Conservation (phyloP, 441 rosid genomes). For the Bruguiera hainesii region DNA sequence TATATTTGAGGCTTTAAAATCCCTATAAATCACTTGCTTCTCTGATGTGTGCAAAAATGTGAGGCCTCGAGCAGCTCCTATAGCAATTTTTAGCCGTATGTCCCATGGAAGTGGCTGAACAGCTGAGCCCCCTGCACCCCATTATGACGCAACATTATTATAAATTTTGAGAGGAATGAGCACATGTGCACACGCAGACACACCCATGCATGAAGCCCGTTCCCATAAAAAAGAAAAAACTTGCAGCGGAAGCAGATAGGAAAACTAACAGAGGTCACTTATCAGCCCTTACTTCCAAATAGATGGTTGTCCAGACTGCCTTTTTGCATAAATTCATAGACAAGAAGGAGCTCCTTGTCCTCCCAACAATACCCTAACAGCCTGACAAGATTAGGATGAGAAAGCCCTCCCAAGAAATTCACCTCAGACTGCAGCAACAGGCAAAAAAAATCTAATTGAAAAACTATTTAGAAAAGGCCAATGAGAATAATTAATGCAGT, state of each 20-base stretch:
- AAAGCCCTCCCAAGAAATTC: slow-evolving; percentile 72
- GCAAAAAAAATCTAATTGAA: background rate
- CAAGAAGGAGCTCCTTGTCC: slow-evolving; percentile 73
- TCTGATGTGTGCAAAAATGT: slow-evolving; percentile 71
- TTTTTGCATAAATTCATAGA: slow-evolving; percentile 86
- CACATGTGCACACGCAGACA: no score
- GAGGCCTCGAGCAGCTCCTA: slow-evolving; percentile 86
- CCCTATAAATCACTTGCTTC: slow-evolving; percentile 82
- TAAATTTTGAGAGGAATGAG: background rate
- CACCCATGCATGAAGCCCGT: no score
- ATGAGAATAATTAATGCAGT: no score
- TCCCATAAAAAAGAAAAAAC: background rate
- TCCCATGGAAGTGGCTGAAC: slow-evolving; percentile 84
- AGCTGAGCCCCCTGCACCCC: slow-evolving; percentile 58
- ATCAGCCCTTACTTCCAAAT: slow-evolving; percentile 64
- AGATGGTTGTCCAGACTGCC: slow-evolving; percentile 94
- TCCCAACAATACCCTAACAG: slow-evolving; percentile 81
- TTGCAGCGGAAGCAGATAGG: background rate
- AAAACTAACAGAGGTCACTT: slow-evolving; percentile 2
- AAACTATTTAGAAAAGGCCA: no score
- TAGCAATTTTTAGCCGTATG: slow-evolving; percentile 62
- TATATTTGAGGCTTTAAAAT: slow-evolving; percentile 88
- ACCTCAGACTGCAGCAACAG: slow-evolving; percentile 62
- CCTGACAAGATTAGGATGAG: slow-evolving; percentile 83
- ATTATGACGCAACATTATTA: background rate